Percentiles rank a stretch among this genome's conserved stretches.
Conservation (phyloP, 495 filamentous ascomycete genomes). For the Trichoderma erinaceum region DNA sequence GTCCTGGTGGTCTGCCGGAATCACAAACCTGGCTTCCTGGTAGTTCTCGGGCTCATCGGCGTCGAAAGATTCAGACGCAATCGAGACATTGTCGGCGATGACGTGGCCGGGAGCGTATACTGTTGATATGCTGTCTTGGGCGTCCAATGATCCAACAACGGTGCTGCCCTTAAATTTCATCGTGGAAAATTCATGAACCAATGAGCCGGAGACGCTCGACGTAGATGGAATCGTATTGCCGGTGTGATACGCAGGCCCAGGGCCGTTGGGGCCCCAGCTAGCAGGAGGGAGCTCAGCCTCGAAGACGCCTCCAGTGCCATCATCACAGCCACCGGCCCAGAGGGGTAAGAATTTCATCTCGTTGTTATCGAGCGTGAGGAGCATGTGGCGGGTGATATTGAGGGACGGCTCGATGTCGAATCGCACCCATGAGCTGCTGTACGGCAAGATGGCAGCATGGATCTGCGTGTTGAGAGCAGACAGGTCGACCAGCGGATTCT, state of each 20-base stretch:
- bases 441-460: background rate
- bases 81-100: slow-evolving; percentile 16
- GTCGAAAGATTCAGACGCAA: slow-evolving; percentile 23
- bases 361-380: slow-evolving; percentile 29
- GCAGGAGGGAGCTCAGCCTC: slow-evolving; percentile 33
- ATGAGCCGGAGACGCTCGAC: slow-evolving; percentile 21
- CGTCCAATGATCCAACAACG: slow-evolving; percentile 24
- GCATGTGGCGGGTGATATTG: slow-evolving; percentile 26
- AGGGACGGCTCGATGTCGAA: slow-evolving; percentile 23
- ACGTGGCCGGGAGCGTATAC: slow-evolving; percentile 16
- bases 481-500: background rate
- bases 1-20: slow-evolving; percentile 25
- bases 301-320: slow-evolving; percentile 42
- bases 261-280: slow-evolving; percentile 36
- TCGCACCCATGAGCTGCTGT: slow-evolving; percentile 10
- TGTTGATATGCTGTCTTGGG: slow-evolving; percentile 24
- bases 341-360: slow-evolving; percentile 41
- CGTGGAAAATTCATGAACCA: slow-evolving; percentile 19
- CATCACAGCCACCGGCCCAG: slow-evolving; percentile 43
- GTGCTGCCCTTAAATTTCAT: slow-evolving; percentile 20
- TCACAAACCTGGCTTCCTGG: slow-evolving; percentile 21
- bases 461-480: background rate
- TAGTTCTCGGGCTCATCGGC: slow-evolving; percentile 19
- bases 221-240: slow-evolving; percentile 30
- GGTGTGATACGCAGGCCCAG: slow-evolving; percentile 40